These are phyloP conservation scores for Didymella pinodella DNA, from an alignment of 2,329 filamentous ascomycete species.

Conservation along the genomic window DNA sequence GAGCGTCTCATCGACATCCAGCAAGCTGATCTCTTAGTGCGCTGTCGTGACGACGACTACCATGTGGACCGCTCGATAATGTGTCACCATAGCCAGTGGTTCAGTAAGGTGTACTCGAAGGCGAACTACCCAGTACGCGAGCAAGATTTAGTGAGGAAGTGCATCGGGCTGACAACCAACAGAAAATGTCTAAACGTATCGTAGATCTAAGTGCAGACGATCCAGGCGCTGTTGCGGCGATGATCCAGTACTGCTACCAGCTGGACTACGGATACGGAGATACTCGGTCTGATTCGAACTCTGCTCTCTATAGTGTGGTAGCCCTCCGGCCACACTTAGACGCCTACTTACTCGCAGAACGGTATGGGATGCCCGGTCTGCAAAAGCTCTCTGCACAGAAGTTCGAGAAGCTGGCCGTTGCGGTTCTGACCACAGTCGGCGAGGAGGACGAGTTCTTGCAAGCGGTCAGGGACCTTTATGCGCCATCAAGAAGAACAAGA, in stretches of 20 bases:
- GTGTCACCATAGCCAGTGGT: slow-evolving; percentile 43
- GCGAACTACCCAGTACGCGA: slow-evolving; percentile 31
- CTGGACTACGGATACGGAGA: slow-evolving; percentile 43
- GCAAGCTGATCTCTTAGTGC: slow-evolving; percentile 40
- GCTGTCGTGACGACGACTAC: slow-evolving; percentile 40
- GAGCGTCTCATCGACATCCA: slow-evolving; percentile 26
- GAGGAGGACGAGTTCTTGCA: slow-evolving; percentile 38
- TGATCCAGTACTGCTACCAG: slow-evolving; percentile 47
- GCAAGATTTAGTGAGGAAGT: not conserved
- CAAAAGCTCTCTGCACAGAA: slow-evolving; percentile 38
- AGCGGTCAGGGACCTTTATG: slow-evolving; percentile 39
- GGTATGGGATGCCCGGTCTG: slow-evolving; percentile 39
- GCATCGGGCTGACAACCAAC: slow-evolving; percentile 13
- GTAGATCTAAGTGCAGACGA: slow-evolving; percentile 45
- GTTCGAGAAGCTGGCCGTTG: slow-evolving; percentile 35
- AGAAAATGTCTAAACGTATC: slow-evolving; percentile 37
- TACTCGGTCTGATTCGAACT: slow-evolving; percentile 28
- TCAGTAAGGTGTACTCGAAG: slow-evolving; percentile 40
- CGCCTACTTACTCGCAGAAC: slow-evolving; percentile 40
- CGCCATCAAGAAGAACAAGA: slow-evolving; percentile 32
- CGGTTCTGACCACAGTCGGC: slow-evolving; percentile 32
- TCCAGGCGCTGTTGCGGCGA: slow-evolving; percentile 42
- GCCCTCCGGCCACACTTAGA: slow-evolving; percentile 40
- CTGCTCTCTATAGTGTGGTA: slow-evolving; percentile 30
- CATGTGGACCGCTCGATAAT: slow-evolving; percentile 43